phyloP scores from a whole-genome alignment of 345 rosid species.

The Camelina laxa region DNA sequence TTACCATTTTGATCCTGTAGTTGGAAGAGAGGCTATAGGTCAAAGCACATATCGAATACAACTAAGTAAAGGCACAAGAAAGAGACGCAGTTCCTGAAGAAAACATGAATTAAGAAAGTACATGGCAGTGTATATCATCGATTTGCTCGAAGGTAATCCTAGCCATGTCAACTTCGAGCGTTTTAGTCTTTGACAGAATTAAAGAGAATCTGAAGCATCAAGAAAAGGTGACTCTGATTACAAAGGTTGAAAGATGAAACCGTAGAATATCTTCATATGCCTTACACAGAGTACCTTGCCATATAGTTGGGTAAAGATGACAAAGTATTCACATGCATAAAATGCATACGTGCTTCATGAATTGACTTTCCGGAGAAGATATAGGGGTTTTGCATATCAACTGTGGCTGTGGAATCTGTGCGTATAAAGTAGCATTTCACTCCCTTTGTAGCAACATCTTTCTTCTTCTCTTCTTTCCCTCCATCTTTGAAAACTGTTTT shows the following conservation, averaged over 20 bases:
- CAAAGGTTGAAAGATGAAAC: slow-evolving; percentile 1
- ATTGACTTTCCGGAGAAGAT: slow-evolving; percentile 56
- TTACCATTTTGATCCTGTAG: slow-evolving; percentile 58
- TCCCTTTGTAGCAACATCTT: slow-evolving; percentile 51
- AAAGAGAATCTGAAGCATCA: slow-evolving; percentile 63
- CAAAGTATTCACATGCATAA: slow-evolving; percentile 72
- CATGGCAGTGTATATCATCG: slow-evolving; percentile 61
- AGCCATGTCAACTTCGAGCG: slow-evolving; percentile 54
- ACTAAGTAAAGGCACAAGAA: neutral
- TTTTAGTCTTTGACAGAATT: slow-evolving; percentile 69
- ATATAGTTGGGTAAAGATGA: slow-evolving; percentile 62
- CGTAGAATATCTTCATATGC: too few relatives aligned
- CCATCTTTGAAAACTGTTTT: slow-evolving; percentile 87
- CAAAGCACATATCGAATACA: neutral
- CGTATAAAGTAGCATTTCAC: slow-evolving; percentile 74
- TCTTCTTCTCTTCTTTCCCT: slow-evolving; percentile 72
- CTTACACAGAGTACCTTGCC: slow-evolving; percentile 52
- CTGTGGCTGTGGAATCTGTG: slow-evolving; percentile 58
- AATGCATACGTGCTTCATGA: slow-evolving; percentile 67
- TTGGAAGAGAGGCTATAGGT: slow-evolving; percentile 5
- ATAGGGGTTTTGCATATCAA: slow-evolving; percentile 30
- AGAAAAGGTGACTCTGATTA: slow-evolving; percentile 29
- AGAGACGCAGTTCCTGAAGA: neutral
- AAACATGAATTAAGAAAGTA: slow-evolving; percentile 34
- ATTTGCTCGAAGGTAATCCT: slow-evolving; percentile 33